Base-by-base conservation (phyloP, 2,329 filamentous ascomycete species). In the Phialemoniopsis sp. region DNA sequence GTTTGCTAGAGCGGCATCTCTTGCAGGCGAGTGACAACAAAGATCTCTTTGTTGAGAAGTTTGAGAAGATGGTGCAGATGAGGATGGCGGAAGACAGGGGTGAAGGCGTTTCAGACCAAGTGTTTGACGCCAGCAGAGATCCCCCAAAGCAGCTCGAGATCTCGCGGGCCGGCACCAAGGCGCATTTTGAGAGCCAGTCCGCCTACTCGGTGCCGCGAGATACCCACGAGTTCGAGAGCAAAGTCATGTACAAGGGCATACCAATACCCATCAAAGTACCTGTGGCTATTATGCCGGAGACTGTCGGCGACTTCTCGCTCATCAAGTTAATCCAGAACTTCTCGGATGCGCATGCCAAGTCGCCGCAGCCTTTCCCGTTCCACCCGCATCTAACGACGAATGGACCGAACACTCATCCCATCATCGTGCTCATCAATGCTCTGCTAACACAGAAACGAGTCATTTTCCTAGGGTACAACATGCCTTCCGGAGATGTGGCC, bases 281-380 rank as follows among this genome's bases (percentile, higher is more conserved):
- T 0, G 90, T 91, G 4, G 90, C 93, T 10, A 78, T 95, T 42
- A 91, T 90, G 69, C 88, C 90, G 3, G 93, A 98, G 68, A 96
- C 88, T 0, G 93, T 98, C 13, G 93, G 93, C 45, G 93, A 98
- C 64, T 98, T 98, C 58, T 97, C 90, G 29, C 75, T 98, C 41
- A 87, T 98, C 66, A 97, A 97, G 62, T 80, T 98, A 39, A 95
- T 98, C 48, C 89, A 95, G 53, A 95, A 87, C 39, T 97, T 97
- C 61, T 87, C 88, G 32, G 81, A 83, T 10, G 75, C 87, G 14
- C 91, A 97, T 60, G 67, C 82, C n/a, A 84, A 89, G 52, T 78
- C 84, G 9, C 87, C 89, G 4, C 87, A 94, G 52, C 82, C 89
- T 2, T 98, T 97, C 57, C 67, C 84, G 5, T 70, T 89, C 32